phyloP scores from a whole-genome alignment of 2,329 filamentous ascomycete genomes.

The Fusarium abutilonis region DNA sequence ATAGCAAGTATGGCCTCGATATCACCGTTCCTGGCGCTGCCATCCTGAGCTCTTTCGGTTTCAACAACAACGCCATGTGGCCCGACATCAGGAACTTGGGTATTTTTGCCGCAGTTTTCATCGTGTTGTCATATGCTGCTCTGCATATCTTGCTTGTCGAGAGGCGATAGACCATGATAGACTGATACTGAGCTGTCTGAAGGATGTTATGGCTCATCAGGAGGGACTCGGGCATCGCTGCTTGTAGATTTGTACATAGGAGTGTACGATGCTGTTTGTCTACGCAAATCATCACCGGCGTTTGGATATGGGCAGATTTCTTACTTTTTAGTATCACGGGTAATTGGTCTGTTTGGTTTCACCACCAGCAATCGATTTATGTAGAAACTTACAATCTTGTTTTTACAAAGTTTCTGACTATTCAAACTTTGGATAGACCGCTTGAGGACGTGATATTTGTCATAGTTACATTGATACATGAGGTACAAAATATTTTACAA shows the following conservation, averaged over 20 bases:
- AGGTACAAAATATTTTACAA: conserved; percentile 44
- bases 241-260: conserved; percentile 8
- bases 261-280: neutral
- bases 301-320: conserved; percentile 16
- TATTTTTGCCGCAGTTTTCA: conserved; percentile 83
- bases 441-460: conserved; percentile 30
- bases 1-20: conserved; percentile 95
- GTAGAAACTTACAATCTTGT: conserved; percentile 4
- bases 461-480: conserved; percentile 41
- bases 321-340: neutral
- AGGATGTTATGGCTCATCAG: conserved; percentile 6
- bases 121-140: conserved; percentile 86
- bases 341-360: conserved; percentile 3
- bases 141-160: conserved; percentile 96
- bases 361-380: conserved; percentile 1
- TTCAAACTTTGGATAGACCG: neutral
- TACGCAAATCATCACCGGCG: conserved; percentile 24
- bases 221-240: neutral
- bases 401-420: neutral
- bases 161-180: conserved; percentile 61
- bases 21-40: conserved; percentile 95
- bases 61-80: conserved; percentile 89
- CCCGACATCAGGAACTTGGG: conserved; percentile 82
- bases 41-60: conserved; percentile 94
- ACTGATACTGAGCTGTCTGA: conserved; percentile 1